phyloP scores from a whole-genome alignment of 106 monocot species.

The Cymbidium sinense region DNA sequence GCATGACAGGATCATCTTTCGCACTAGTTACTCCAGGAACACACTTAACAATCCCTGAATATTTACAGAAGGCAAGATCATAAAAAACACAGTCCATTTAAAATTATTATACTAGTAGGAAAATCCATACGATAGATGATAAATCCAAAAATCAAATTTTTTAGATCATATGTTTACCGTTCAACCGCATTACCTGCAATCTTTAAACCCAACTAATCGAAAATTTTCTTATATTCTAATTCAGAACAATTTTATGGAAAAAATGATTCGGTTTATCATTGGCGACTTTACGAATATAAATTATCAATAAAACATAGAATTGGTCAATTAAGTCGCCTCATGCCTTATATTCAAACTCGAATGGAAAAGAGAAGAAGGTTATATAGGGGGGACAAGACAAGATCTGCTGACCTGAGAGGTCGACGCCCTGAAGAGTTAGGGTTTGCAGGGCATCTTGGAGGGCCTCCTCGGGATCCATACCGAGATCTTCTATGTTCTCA shows the following conservation, averaged over 20 bases:
- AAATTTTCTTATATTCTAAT: background rate
- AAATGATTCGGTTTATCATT: background rate
- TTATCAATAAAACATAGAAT: background rate
- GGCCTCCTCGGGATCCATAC: constrained; percentile 84
- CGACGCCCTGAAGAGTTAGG: constrained; percentile 69
- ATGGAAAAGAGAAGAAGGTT: background rate
- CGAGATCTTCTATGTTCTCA: constrained; percentile 95
- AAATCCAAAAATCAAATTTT: too few relatives aligned
- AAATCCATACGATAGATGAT: background rate
- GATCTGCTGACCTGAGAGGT: constrained; percentile 50
- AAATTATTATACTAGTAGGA: background rate
- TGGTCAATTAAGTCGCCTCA: background rate
- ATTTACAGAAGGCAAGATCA: background rate
- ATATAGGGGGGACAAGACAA: background rate
- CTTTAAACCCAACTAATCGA: background rate
- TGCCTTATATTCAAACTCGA: background rate
- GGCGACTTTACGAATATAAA: background rate
- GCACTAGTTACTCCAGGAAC: constrained; percentile 49
- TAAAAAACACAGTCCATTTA: background rate
- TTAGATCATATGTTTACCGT: background rate
- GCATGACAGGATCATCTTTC: constrained; percentile 55
- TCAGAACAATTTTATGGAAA: background rate
- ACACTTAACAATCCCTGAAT: constrained; percentile 79
- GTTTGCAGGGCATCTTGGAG: constrained; percentile 62
- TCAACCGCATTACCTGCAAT: background rate